Evolutionary conservation across 2,329 filamentous ascomycete species (phyloP).

Genomic region (Hymenotorrendiella dingleyae): DNA sequence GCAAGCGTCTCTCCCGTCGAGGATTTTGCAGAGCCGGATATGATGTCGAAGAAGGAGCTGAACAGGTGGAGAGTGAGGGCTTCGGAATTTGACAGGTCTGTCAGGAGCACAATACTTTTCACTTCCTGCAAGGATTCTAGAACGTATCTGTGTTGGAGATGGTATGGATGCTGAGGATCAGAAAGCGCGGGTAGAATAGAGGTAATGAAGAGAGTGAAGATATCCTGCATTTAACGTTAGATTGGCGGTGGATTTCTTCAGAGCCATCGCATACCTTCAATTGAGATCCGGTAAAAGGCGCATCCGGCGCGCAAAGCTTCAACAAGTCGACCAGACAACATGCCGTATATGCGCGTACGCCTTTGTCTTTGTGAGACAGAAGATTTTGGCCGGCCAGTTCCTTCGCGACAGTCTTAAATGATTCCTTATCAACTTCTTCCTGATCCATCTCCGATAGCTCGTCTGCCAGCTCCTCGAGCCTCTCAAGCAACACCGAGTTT

Average conservation of each 20-base stretch:
- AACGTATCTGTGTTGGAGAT: constrained; percentile 87
- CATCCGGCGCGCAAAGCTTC: constrained; percentile 86
- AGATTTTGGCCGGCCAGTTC: constrained; percentile 79
- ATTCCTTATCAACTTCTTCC: constrained; percentile 75
- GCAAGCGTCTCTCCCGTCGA: constrained; percentile 75
- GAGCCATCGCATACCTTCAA: constrained; percentile 64
- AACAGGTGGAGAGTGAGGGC: constrained; percentile 77
- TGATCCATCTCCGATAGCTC: constrained; percentile 85
- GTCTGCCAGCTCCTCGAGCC: constrained; percentile 72
- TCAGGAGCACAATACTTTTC: constrained; percentile 88
- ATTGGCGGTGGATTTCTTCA: background rate
- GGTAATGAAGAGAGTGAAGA: constrained; percentile 83
- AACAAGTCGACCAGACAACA: constrained; percentile 92
- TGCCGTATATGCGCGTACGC: constrained; percentile 82
- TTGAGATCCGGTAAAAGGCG: constrained; percentile 84
- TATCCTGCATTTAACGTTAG: constrained; percentile 56
- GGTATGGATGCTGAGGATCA: constrained; percentile 83
- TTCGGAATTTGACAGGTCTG: constrained; percentile 79
- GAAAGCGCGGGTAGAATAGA: constrained; percentile 79
- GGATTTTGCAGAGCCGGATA: constrained; percentile 70
- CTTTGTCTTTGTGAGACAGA: constrained; percentile 85
- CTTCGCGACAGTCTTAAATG: constrained; percentile 76
- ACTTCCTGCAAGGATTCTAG: constrained; percentile 83
- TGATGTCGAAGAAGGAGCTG: constrained; percentile 83
- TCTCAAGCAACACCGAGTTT: constrained; percentile 72